Evolutionary conservation across 805 yeast genomes (phyloP).

Genomic region (Candida manassasensis): DNA sequence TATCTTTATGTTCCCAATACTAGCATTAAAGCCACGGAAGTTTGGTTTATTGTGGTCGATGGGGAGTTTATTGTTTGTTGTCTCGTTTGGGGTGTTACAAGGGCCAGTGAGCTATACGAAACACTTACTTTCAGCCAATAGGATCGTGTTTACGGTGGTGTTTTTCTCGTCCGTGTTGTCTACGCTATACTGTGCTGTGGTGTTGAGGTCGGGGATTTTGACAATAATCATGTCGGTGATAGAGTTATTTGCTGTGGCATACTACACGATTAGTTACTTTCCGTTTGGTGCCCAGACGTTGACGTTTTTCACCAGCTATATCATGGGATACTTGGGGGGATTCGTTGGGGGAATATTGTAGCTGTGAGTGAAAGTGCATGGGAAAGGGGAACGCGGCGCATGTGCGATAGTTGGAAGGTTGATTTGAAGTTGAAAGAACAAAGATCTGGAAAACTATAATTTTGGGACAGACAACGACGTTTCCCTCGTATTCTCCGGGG

Average conservation of each 20-base stretch:
- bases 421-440: neutral
- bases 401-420: neutral
- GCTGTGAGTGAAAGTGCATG: neutral
- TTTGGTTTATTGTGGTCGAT: slow-evolving; percentile 88
- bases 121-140: slow-evolving; percentile 69
- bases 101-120: slow-evolving; percentile 80
- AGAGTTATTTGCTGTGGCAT: slow-evolving; percentile 82
- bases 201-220: slow-evolving; percentile 62
- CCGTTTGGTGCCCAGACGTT: slow-evolving; percentile 88
- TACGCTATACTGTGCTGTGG: slow-evolving; percentile 74
- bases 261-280: slow-evolving; percentile 88
- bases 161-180: slow-evolving; percentile 76
- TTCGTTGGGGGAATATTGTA: slow-evolving; percentile 39
- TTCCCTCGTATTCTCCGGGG: too few relatives aligned
- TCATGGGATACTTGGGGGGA: slow-evolving; percentile 41
- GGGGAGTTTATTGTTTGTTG: slow-evolving; percentile 81
- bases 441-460: slow-evolving; percentile 6
- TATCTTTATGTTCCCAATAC: slow-evolving; percentile 79
- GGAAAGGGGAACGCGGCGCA: neutral
- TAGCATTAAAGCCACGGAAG: slow-evolving; percentile 85
- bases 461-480: too few relatives aligned
- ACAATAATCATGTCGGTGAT: slow-evolving; percentile 71
- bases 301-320: slow-evolving; percentile 44
- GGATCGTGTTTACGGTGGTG: slow-evolving; percentile 75
- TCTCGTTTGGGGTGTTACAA: slow-evolving; percentile 86